phyloP scores from a whole-genome alignment of 2,329 filamentous ascomycete genomes.

The Talaromyces sp. region DNA sequence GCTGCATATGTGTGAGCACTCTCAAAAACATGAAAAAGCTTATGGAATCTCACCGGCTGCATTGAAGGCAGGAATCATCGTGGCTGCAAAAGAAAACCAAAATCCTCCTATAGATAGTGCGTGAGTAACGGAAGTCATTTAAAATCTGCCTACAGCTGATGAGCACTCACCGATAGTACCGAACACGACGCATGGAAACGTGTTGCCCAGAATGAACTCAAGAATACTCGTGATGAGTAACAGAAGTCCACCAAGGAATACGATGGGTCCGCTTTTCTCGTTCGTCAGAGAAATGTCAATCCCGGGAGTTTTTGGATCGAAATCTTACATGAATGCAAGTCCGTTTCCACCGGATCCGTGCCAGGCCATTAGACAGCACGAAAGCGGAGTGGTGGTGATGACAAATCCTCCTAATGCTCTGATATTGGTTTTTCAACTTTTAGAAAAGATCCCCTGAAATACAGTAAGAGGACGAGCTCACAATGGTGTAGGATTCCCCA shows the following conservation, averaged over 20 bases:
- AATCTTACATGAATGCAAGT: slow-evolving; percentile 12
- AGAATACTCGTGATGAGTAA: slow-evolving; percentile 54
- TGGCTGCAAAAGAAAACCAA: slow-evolving; percentile 58
- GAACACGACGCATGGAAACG: slow-evolving; percentile 60
- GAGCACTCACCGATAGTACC: slow-evolving; percentile 46
- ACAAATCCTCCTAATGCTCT: slow-evolving; percentile 57
- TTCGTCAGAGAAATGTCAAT: neutral
- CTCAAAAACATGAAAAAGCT: neutral
- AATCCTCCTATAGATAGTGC: slow-evolving; percentile 41
- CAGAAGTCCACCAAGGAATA: slow-evolving; percentile 49
- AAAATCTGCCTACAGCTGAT: neutral
- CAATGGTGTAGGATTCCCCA: slow-evolving; percentile 33
- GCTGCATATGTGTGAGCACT: slow-evolving; percentile 21
- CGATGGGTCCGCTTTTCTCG: neutral
- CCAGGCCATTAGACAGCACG: slow-evolving; percentile 57
- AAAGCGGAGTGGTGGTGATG: slow-evolving; percentile 50
- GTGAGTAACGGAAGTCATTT: slow-evolving; percentile 8
- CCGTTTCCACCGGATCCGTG: slow-evolving; percentile 35
- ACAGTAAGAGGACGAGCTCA: slow-evolving; percentile 16
- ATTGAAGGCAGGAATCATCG: slow-evolving; percentile 55
- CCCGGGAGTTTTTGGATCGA: neutral
- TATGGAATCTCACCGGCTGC: slow-evolving; percentile 44
- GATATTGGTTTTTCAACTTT: neutral
- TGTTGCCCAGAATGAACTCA: slow-evolving; percentile 60
- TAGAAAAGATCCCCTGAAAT: neutral